Evolutionary conservation across 768 basidiomycete species (phyloP).

Genomic region (Krasilnikovozyma curviuscula): DNA sequence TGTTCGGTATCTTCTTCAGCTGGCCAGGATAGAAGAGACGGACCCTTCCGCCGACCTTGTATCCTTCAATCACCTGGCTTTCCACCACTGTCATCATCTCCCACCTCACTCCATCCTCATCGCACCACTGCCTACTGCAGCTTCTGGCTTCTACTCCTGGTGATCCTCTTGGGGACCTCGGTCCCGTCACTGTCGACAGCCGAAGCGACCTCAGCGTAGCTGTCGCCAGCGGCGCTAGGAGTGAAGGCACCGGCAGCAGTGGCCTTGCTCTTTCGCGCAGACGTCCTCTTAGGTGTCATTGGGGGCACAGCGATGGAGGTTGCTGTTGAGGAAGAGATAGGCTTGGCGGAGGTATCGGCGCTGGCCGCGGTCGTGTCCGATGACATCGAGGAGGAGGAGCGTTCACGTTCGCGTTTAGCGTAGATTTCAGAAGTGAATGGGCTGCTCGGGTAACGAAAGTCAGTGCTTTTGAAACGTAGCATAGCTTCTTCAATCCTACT

Average conservation of each 20-base stretch:
- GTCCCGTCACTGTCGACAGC: background rate
- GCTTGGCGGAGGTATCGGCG: background rate
- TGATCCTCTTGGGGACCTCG: background rate
- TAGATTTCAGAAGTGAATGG: conserved; percentile 34
- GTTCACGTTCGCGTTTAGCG: conserved; percentile 13
- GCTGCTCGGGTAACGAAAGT: conserved; percentile 14
- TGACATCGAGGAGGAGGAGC: background rate
- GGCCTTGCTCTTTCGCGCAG: too few relatives aligned
- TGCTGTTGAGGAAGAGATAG: background rate
- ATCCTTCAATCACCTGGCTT: background rate
- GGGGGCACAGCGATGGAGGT: too few relatives aligned
- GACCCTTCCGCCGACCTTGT: background rate
- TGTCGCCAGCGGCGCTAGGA: background rate
- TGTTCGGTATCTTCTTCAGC: background rate
- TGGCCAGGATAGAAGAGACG: background rate
- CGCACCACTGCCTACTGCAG: too few relatives aligned
- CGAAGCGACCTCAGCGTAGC: background rate
- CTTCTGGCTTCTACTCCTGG: background rate
- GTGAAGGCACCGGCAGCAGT: background rate
- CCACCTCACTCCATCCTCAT: background rate
- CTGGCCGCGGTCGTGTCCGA: background rate
- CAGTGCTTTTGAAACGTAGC: background rate
- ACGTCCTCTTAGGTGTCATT: too few relatives aligned
- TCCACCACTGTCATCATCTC: background rate
- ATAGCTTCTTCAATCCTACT: conserved; percentile 21